Percentiles rank a stretch among this genome's conserved stretches.
These are phyloP conservation scores for Hemerocallis citrina DNA, from an alignment of 106 monocot genomes.

Conservation along the genomic window DNA sequence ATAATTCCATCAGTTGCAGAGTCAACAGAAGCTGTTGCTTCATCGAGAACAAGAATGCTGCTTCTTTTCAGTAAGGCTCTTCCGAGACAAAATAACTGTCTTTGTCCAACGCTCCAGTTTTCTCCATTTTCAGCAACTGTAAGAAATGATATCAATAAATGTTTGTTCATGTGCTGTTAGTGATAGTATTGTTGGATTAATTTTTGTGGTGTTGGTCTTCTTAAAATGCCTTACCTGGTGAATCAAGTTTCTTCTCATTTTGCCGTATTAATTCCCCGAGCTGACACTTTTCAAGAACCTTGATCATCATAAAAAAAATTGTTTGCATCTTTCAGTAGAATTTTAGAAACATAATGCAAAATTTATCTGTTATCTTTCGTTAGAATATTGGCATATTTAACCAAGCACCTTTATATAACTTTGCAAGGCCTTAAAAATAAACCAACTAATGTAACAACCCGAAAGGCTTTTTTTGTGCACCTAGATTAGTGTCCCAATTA, in stretches of 20 bases:
- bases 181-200: neutral
- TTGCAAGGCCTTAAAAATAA: no score
- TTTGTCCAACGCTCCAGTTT: constrained; percentile 86
- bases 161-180: constrained; percentile 17
- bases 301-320: constrained; percentile 1
- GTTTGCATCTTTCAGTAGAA: neutral
- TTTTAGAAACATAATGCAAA: neutral
- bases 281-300: constrained; percentile 85
- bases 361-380: no score
- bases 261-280: constrained; percentile 69
- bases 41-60: constrained; percentile 82
- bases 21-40: constrained; percentile 88
- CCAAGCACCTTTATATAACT: no score
- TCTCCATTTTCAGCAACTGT: constrained; percentile 78
- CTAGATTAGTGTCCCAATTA: no score
- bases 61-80: constrained; percentile 68
- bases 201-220: neutral
- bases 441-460: no score
- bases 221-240: constrained; percentile 34
- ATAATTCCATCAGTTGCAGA: constrained; percentile 70
- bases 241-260: constrained; percentile 70
- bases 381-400: no score
- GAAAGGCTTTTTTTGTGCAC: no score
- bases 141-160: neutral
- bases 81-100: constrained; percentile 85